Evolutionary conservation across 208 protist species (phyloP), one percentile per base, ranked within the genome.

Genomic region (Perkinsela sp.): DNA sequence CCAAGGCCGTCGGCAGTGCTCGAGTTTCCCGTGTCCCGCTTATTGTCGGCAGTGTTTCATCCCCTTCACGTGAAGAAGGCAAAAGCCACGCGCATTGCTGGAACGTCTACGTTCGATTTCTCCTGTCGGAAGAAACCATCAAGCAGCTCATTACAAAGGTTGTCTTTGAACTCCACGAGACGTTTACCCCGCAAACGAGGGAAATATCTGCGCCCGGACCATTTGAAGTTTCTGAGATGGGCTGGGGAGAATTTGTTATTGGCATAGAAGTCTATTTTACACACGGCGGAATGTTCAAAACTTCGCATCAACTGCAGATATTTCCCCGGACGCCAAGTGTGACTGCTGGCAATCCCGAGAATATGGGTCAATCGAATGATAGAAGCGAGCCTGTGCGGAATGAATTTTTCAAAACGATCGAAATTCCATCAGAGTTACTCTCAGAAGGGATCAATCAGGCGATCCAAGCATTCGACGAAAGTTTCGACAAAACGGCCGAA

Each of bases 201-300:
- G 22, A 6, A 22, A 22, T 57, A 22, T 22, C 6, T 22, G 6
- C 40, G 40, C 40, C 40, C 40, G 40, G 40, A 6, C 86, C 86
- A 2, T 91, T 87, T 70, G 86, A 91, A 72, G 68, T 91, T 28
- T 85, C 78, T 2, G 82, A 89, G 72, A 75, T 77, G 30, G 86
- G 86, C 31, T 91, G 86, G 84, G 86, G 86, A 6, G 83, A 91
- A 76, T 91, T 91, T 67, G 76, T 86, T 2, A 32, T 32, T 2
- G 29, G 6, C 31, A 31, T 69, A 13, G 28, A 1, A 28, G 68
- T 69, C 6, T 28, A 65, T 28, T 31, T 69, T 31, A 13, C 30
- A 22, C 13, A 2, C 29, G 30, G 30, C 30, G 68, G n/a, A 13
- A 22, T 32, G 2, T 28, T 69, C 30, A 13, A 2, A 13, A 66